These are phyloP conservation scores for Fraxinus excelsior DNA, from an alignment of 257 asterid genomes.

Conservation along the genomic window DNA sequence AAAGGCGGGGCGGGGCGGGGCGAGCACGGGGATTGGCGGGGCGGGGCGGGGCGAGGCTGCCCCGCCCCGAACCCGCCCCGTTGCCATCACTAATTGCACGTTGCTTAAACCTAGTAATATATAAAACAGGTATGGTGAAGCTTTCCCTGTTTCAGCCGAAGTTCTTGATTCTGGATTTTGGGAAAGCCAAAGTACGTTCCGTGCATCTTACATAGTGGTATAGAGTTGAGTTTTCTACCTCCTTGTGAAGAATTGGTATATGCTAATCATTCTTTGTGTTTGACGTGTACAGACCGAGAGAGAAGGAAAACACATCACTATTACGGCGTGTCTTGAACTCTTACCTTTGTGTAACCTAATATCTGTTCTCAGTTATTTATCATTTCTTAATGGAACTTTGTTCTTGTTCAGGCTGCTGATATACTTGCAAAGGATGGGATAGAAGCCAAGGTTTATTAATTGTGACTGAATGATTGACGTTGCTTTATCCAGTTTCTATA, in stretches of 20 bases:
- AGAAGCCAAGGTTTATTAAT: constrained; percentile 53
- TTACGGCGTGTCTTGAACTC: constrained; percentile 32
- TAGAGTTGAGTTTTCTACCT: neutral
- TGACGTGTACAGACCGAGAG: constrained; percentile 48
- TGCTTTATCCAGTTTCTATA: neutral
- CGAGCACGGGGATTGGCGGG: too few relatives aligned
- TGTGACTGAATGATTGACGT: neutral
- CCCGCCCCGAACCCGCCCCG: too few relatives aligned
- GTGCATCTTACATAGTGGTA: neutral
- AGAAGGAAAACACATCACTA: constrained; percentile 59
- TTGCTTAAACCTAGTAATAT: too few relatives aligned
- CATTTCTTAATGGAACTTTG: neutral
- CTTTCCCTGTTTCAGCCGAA: constrained; percentile 61
- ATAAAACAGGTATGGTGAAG: constrained; percentile 55
- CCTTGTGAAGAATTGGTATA: neutral
- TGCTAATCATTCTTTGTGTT: neutral
- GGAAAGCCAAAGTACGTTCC: constrained; percentile 59
- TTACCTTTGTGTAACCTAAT: neutral
- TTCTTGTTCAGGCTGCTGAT: constrained; percentile 52
- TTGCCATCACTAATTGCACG: too few relatives aligned
- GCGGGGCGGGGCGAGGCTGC: too few relatives aligned
- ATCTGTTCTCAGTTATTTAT: neutral
- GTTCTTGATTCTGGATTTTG: constrained; percentile 58
- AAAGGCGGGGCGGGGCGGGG: too few relatives aligned
- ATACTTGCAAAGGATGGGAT: constrained; percentile 59